Evolutionary conservation across 352 stramenopile species (phyloP).

Genomic region (Lagenidium sp.): DNA sequence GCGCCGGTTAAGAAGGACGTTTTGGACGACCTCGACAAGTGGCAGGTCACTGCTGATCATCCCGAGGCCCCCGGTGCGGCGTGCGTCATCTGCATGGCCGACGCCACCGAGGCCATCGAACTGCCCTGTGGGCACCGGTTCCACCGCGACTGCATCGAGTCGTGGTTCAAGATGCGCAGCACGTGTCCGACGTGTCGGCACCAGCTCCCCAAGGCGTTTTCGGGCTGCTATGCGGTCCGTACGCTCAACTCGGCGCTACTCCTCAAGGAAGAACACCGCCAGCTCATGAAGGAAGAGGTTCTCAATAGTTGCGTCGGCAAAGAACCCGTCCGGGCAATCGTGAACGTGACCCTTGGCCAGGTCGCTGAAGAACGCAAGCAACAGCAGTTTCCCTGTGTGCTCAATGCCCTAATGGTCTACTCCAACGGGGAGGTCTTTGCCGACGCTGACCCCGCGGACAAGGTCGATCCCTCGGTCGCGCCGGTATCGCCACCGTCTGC

Average conservation of each 20-base stretch:
- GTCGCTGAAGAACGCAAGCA: constrained; percentile 43
- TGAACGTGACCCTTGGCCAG: constrained; percentile 74
- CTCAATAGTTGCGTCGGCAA: constrained; percentile 41
- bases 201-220: constrained; percentile 83
- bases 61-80: constrained; percentile 20
- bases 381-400: constrained; percentile 65
- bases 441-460: constrained; percentile 28
- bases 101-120: constrained; percentile 55
- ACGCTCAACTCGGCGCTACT: constrained; percentile 74
- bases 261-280: constrained; percentile 50
- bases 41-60: constrained; percentile 7
- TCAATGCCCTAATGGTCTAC: constrained; percentile 79
- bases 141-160: constrained; percentile 89
- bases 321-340: constrained; percentile 57
- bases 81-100: constrained; percentile 91
- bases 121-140: constrained; percentile 92
- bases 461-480: constrained; percentile 14
- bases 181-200: constrained; percentile 93
- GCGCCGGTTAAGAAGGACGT: constrained; percentile 65
- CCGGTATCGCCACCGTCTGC: not conserved
- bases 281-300: constrained; percentile 42
- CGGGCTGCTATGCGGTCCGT: constrained; percentile 65
- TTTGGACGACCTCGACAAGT: constrained; percentile 33
- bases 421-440: constrained; percentile 58
- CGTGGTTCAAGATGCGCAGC: constrained; percentile 89